Base-by-base conservation (phyloP, 2,329 filamentous ascomycete genomes). In the Tothia fuscella region DNA sequence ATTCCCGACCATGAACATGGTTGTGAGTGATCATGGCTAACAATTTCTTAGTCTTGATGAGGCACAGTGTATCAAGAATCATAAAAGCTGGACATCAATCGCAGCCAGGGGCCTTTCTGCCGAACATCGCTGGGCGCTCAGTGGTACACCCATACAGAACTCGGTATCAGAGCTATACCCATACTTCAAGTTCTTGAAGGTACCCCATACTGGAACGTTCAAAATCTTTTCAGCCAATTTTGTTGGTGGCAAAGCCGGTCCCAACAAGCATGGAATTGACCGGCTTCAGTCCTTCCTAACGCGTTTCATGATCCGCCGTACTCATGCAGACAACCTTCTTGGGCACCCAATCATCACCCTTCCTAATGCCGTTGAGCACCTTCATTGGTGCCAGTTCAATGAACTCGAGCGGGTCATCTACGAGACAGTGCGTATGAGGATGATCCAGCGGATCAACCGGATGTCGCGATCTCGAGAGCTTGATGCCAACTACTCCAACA, bases 11-110 rank as follows among this genome's bases (percentile, higher is more conserved):
- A n/a, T n/a, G n/a, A n/a, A n/a, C n/a, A n/a, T n/a, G n/a, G n/a
- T n/a, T n/a, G n/a, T n/a, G n/a, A n/a, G n/a, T n/a, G n/a, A n/a
- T n/a, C n/a, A n/a, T n/a, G n/a, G n/a, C n/a, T n/a, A n/a, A n/a
- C n/a, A n/a, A n/a, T n/a, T n/a, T n/a, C n/a, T n/a, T 24, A 37
- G 34, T 10, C 30, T 78, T 0, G 74, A 78, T 34, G 74, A 78
- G 49, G 72, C 67, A 0, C 73, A 77, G 38, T 49, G 49, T 0
- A 74, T 78, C 46, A 76, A 76, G 46, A 76, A 74, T 22, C 55
- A 63, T 5, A 43, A 43, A 0, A 49, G 53, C 1, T 53, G 56
- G 3, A 70, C 64, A 0, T 65, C 62, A 1, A 52, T 67, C 26
- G 67, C 68, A 3, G 70, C 65, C 45, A 60, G 63, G 2, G 59